Evolutionary conservation across 805 yeast species (phyloP).

Genomic region (Suhomyces tanzawaensis): DNA sequence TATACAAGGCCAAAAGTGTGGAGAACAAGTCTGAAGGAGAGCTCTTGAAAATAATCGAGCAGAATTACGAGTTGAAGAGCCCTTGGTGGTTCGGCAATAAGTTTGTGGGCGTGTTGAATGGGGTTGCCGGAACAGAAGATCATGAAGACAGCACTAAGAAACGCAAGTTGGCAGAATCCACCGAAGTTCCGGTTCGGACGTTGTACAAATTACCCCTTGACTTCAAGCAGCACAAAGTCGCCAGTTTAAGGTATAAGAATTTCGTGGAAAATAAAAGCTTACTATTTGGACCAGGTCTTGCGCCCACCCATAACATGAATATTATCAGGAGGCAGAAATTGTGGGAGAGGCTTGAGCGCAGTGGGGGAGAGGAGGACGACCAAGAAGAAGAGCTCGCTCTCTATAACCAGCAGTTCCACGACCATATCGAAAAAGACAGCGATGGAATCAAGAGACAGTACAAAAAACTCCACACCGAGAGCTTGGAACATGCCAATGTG

Average conservation of each 20-base stretch:
- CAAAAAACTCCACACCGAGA: conserved; percentile 1
- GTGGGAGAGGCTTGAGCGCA: conserved; percentile 2
- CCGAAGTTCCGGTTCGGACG: conserved; percentile 13
- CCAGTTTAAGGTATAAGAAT: conserved; percentile 29
- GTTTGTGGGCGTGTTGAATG: conserved; percentile 25
- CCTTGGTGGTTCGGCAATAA: conserved; percentile 44
- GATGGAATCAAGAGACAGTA: conserved; percentile 3
- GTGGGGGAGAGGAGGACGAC: conserved; percentile 5
- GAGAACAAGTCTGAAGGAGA: conserved; percentile 24
- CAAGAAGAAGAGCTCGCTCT: conserved; percentile 3
- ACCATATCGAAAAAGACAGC: conserved; percentile 8
- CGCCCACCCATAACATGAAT: conserved; percentile 3
- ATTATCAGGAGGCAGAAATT: conserved; percentile 8
- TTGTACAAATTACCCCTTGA: conserved; percentile 28
- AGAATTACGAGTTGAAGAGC: conserved; percentile 31
- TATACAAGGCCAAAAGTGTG: background rate
- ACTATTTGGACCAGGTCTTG: conserved; percentile 3
- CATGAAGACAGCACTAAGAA: background rate
- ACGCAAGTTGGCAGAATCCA: background rate
- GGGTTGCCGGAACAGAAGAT: conserved; percentile 4
- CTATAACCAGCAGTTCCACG: conserved; percentile 6
- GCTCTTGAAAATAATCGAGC: conserved; percentile 23
- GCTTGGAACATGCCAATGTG: conserved; percentile 16
- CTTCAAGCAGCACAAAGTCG: conserved; percentile 33
- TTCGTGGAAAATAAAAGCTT: conserved; percentile 2